phyloP scores from a whole-genome alignment of 176 grass and related monocot species.

The Juncus effusus region DNA sequence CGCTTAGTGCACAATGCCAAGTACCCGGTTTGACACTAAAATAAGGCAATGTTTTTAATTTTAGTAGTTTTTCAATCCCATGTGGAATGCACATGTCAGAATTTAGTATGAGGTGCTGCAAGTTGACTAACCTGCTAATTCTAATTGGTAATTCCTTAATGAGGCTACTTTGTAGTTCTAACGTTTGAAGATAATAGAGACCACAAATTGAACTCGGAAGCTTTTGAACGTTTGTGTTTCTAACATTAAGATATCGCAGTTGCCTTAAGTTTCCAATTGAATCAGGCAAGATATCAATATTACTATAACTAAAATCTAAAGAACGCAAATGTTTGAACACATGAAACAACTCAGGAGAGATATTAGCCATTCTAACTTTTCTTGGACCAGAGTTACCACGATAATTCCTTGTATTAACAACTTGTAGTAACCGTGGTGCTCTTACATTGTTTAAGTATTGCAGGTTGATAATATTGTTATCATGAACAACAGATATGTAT shows the following conservation, averaged over 20 bases:
- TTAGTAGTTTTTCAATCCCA: constrained; percentile 35
- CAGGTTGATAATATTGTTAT: not conserved
- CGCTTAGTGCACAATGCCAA: constrained; percentile 23
- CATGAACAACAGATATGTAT: not conserved
- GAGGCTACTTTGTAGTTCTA: constrained; percentile 22
- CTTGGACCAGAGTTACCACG: not conserved
- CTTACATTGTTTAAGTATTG: not conserved
- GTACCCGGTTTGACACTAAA: constrained; percentile 19
- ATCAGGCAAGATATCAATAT: constrained; percentile 26
- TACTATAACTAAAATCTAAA: constrained; percentile 29
- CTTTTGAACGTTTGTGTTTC: not conserved
- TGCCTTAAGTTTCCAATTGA: constrained; percentile 40
- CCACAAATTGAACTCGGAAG: constrained; percentile 40
- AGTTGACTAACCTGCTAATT: constrained; percentile 28
- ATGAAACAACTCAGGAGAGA: not conserved
- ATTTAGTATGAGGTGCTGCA: constrained; percentile 27
- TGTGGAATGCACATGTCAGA: constrained; percentile 24
- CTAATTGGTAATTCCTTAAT: constrained; percentile 28
- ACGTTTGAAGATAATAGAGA: constrained; percentile 39
- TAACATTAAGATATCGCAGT: constrained; percentile 38
- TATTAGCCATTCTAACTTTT: constrained; percentile 4
- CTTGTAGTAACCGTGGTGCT: constrained; percentile 12
- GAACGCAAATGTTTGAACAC: constrained; percentile 22
- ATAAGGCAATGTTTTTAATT: constrained; percentile 30
- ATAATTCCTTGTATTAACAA: constrained; percentile 4